Evolutionary conservation across 345 rosid species (phyloP), one percentile per base, ranked within the genome.

Genomic region (Corymbia maculata): DNA sequence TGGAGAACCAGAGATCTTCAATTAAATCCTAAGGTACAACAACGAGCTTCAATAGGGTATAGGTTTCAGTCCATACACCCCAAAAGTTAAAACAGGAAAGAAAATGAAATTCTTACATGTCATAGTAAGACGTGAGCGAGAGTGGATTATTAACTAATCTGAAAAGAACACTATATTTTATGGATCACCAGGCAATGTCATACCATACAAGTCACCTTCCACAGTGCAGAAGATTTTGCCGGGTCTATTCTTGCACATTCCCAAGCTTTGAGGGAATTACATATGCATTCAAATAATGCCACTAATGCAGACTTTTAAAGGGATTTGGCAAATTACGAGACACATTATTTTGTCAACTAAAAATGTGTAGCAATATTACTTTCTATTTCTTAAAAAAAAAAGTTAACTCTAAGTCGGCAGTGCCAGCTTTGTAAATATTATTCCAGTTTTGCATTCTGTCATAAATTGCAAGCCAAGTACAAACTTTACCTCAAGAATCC

Each of bases 401-500:
- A 85, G 32, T 16, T 4, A 9, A 17, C 24, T 8, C 45, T 70
- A 70, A 36, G 82, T 36, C 4, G 47, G 47, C 10, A 14, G 47
- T 22, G 2, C 26, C 82, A 19, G 24, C 82, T 75, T 70, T 75
- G 82, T 75, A 75, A 75, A 36, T 9, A 36, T 36, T 19, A 42
- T 36, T 36, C 49, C 47, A 70, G 82, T 36, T 36, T 75, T 42
- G 49, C 45, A 75, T 75, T 36, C 47, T 7, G 1, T 75, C 49
- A 75, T 75, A 28, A 28, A 44, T 14, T 22, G 51, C 79, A 66
- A 36, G 49, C 19, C n/a, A 75, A 28, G 8, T 19, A n/a, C 0
- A 5, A 22, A 80, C 47, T 49, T 89, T 92, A 97, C 99, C 98
- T 96, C 97, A 57, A 89, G 79, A 90, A 97, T 92, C 89, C 99